These are phyloP conservation scores for Wickerhamomyces bisporus DNA, from an alignment of 805 yeast species.

Conservation along the genomic window DNA sequence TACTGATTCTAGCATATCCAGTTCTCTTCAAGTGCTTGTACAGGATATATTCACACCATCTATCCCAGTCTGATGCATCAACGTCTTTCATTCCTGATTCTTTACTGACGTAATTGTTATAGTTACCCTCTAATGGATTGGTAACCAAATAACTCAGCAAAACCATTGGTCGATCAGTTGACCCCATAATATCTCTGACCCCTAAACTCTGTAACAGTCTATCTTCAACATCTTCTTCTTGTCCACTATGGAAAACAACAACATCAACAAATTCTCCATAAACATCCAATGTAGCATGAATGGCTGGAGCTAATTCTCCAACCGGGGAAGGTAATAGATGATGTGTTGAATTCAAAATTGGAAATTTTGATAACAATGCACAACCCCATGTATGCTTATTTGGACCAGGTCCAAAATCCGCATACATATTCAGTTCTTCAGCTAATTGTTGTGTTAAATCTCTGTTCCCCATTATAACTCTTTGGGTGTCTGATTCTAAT, in stretches of 20 bases:
- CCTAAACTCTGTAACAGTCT: constrained; percentile 79
- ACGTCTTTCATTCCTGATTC: constrained; percentile 86
- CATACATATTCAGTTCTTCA: constrained; percentile 90
- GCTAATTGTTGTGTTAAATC: constrained; percentile 89
- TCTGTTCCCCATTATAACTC: constrained; percentile 91
- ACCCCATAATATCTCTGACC: constrained; percentile 74
- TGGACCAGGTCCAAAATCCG: constrained; percentile 97
- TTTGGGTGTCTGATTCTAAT: constrained; percentile 88
- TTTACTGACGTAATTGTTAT: constrained; percentile 84
- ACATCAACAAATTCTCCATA: constrained; percentile 86
- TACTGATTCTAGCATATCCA: constrained; percentile 90
- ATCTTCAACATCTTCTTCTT: constrained; percentile 95
- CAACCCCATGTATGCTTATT: constrained; percentile 98
- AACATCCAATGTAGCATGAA: constrained; percentile 89
- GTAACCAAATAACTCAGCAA: constrained; percentile 89
- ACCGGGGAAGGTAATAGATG: constrained; percentile 94
- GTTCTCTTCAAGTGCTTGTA: constrained; percentile 81
- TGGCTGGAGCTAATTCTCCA: constrained; percentile 97
- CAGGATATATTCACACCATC: constrained; percentile 97
- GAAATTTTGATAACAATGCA: constrained; percentile 87
- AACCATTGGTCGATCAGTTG: constrained; percentile 76
- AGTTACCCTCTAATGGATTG: constrained; percentile 81
- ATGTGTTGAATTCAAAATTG: constrained; percentile 85
- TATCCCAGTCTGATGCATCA: constrained; percentile 89
- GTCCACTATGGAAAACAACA: constrained; percentile 96